Evolutionary conservation across 768 basidiomycete genomes (phyloP).

Genomic region (Lentinula sp.): DNA sequence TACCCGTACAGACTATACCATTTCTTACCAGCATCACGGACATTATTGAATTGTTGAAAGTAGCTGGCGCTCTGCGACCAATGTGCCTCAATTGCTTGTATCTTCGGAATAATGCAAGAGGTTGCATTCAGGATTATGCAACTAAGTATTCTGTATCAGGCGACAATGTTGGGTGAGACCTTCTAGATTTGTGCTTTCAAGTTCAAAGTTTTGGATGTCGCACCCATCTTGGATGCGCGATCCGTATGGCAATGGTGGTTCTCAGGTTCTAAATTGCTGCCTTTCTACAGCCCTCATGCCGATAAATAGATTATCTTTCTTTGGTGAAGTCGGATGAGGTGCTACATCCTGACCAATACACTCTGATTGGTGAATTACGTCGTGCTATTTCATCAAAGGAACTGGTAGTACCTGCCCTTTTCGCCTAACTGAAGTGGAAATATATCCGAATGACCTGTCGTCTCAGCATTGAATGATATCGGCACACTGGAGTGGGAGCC

Average conservation of each 20-base stretch:
- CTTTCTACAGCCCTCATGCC: background rate
- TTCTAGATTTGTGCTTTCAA: background rate
- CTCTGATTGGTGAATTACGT: background rate
- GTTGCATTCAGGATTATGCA: slow-evolving; percentile 3
- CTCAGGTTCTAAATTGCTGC: background rate
- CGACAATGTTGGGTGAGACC: background rate
- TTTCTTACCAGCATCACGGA: background rate
- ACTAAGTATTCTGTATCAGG: background rate
- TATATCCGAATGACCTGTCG: no score
- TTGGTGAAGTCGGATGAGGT: background rate
- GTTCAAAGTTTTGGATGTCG: background rate
- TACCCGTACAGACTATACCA: slow-evolving; percentile 7
- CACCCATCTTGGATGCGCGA: background rate
- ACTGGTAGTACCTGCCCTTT: no score
- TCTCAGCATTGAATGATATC: no score
- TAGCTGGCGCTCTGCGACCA: slow-evolving; percentile 7
- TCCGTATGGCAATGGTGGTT: background rate
- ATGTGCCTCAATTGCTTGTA: slow-evolving; percentile 10
- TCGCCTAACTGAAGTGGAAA: no score
- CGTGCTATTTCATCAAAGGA: no score
- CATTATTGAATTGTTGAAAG: slow-evolving; percentile 6
- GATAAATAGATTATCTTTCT: background rate
- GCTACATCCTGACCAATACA: background rate
- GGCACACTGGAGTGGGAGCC: no score
- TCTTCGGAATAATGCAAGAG: slow-evolving; percentile 1